phyloP scores from a whole-genome alignment of 176 grass and related monocot genomes.

The Coix lacrymajobi region DNA sequence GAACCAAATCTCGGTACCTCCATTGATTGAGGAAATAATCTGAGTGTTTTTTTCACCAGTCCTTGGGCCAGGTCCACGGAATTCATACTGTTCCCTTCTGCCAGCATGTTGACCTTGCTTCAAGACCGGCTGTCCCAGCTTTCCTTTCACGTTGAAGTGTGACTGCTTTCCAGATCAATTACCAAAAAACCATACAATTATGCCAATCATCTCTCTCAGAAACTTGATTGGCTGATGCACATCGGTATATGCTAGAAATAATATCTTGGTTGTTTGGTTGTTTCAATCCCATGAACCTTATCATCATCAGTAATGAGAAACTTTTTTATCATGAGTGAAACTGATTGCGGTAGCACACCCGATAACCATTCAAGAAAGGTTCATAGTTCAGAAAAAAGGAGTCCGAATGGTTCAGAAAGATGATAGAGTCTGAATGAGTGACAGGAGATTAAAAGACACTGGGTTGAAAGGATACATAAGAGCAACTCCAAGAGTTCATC shows the following conservation, averaged over 20 bases:
- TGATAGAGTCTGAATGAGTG: background rate
- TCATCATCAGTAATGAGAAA: background rate
- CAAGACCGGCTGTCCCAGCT: background rate
- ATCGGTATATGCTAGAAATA: background rate
- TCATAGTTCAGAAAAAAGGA: background rate
- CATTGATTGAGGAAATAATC: background rate
- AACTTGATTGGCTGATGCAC: background rate
- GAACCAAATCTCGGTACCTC: background rate
- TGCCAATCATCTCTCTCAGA: background rate
- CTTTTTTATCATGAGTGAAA: background rate
- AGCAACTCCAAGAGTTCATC: too few relatives aligned
- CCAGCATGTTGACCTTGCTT: conserved; percentile 12
- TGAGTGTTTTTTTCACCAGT: conserved; percentile 20
- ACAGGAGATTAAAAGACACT: background rate
- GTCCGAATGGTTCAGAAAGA: background rate
- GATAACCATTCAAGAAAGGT: background rate
- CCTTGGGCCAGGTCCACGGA: conserved; percentile 31
- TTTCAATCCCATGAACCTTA: background rate
- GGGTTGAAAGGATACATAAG: background rate
- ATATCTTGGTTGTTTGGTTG: background rate
- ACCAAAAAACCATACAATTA: conserved; percentile 13
- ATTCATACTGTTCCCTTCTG: background rate
- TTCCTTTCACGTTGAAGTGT: background rate
- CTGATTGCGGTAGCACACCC: background rate
- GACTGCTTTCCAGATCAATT: background rate